Percentiles rank a stretch among this genome's conserved stretches.
These are phyloP conservation scores for Afroboletus lepidellus DNA, from an alignment of 1,284 basidiomycete species.

Conservation along the genomic window DNA sequence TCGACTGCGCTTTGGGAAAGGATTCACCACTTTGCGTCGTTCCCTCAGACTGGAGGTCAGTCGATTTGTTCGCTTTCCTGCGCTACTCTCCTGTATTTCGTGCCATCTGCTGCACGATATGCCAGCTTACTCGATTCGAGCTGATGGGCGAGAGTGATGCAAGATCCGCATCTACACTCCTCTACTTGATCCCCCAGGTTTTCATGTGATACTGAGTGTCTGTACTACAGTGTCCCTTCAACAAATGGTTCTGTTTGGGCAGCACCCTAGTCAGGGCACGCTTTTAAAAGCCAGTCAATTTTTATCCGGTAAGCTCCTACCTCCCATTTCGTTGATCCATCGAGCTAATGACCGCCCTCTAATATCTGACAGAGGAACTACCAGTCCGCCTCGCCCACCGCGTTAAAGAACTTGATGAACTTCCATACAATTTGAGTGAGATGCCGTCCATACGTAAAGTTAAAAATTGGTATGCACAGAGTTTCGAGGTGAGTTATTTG, in stretches of 20 bases:
- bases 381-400: conserved; percentile 94
- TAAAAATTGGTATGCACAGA: conserved; percentile 99
- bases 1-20: conserved; percentile 82
- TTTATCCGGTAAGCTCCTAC: conserved; percentile 18
- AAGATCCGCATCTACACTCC: neutral
- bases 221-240: conserved; percentile 29
- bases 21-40: conserved; percentile 91
- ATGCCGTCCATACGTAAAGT: conserved; percentile 96
- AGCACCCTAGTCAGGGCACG: conserved; percentile 33
- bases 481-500: conserved; percentile 76
- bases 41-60: conserved; percentile 87
- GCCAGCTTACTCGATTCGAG: neutral
- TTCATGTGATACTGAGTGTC: conserved; percentile 9
- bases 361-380: conserved; percentile 53
- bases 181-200: neutral
- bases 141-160: neutral
- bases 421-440: conserved; percentile 88
- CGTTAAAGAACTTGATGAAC: conserved; percentile 92
- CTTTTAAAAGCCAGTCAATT: conserved; percentile 35
- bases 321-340: neutral
- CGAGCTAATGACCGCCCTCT: conserved; percentile 8
- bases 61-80: conserved; percentile 69
- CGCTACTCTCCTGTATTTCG: neutral
- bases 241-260: conserved; percentile 36
- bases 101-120: too few relatives aligned